Evolutionary conservation across 441 rosid species (phyloP).

Genomic region (California macrophylla): DNA sequence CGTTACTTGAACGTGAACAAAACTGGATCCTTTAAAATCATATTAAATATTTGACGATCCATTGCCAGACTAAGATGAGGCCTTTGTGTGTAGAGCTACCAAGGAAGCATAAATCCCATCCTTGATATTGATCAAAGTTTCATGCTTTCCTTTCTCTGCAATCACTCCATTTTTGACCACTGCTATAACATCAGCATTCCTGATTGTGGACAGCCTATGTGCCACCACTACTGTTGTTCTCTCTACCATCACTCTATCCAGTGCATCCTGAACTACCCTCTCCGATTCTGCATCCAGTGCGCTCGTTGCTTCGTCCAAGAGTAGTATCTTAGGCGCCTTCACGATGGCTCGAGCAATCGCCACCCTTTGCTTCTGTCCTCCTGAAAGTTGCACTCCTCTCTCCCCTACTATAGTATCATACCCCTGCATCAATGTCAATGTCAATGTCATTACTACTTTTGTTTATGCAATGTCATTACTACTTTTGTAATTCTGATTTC

Average conservation of each 20-base stretch:
- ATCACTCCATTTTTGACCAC: slow-evolving; percentile 53
- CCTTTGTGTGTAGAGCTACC: slow-evolving; percentile 33
- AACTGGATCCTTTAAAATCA: too few relatives aligned
- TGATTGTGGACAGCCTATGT: slow-evolving; percentile 49
- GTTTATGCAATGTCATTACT: too few relatives aligned
- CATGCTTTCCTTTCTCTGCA: slow-evolving; percentile 63
- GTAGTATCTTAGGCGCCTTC: slow-evolving; percentile 44
- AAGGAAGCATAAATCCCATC: slow-evolving; percentile 55
- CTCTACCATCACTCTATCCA: slow-evolving; percentile 47
- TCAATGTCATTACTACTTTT: neutral
- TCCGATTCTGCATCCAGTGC: slow-evolving; percentile 64
- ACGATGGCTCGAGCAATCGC: slow-evolving; percentile 66
- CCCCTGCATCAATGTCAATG: slow-evolving; percentile 35
- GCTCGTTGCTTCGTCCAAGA: slow-evolving; percentile 62
- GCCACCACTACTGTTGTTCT: slow-evolving; percentile 61
- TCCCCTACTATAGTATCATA: slow-evolving; percentile 63
- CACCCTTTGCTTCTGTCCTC: slow-evolving; percentile 66
- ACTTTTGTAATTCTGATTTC: neutral
- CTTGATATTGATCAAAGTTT: slow-evolving; percentile 32
- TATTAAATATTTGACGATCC: neutral
- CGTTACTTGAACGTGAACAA: too few relatives aligned
- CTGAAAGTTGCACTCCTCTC: slow-evolving; percentile 56
- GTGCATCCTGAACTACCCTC: slow-evolving; percentile 54
- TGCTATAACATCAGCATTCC: slow-evolving; percentile 50
- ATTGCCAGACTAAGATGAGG: neutral